Conservation (phyloP, 495 filamentous ascomycete genomes). For the Penicillium paradoxum region DNA sequence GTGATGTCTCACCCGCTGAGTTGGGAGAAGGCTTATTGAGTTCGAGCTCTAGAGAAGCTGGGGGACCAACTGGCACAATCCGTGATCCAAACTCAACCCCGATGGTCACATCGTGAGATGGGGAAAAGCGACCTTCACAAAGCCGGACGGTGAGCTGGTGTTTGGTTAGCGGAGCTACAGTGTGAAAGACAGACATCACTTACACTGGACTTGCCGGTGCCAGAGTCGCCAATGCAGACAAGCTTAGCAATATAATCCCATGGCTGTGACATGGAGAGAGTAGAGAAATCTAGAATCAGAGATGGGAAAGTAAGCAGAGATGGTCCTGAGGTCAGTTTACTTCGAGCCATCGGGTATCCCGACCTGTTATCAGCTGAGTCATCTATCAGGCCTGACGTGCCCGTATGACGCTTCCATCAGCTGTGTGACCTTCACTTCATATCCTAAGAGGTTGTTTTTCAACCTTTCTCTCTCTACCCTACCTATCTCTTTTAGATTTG, state of each 20-base stretch:
- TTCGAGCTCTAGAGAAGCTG: constrained; percentile 45
- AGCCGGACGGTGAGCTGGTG: constrained; percentile 81
- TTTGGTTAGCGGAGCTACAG: constrained; percentile 4
- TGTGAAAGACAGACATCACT: constrained; percentile 18
- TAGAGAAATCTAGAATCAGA: constrained; percentile 6
- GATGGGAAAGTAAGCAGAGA: constrained; percentile 6
- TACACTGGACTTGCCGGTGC: constrained; percentile 82
- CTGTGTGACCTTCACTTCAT: constrained; percentile 15
- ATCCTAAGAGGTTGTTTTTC: background rate
- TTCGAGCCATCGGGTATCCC: background rate
- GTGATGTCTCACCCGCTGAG: constrained; percentile 6
- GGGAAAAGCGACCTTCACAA: constrained; percentile 92
- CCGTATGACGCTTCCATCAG: constrained; percentile 38
- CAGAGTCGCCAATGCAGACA: constrained; percentile 93
- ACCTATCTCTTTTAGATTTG: background rate
- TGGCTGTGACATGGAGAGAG: constrained; percentile 63
- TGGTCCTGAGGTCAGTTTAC: constrained; percentile 5
- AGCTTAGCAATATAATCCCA: constrained; percentile 99
- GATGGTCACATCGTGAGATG: constrained; percentile 94
- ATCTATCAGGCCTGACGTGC: constrained; percentile 39
- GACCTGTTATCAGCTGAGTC: constrained; percentile 33
- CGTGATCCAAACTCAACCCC: constrained; percentile 96
- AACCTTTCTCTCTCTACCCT: background rate
- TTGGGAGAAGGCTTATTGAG: constrained; percentile 19
- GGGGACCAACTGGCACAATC: constrained; percentile 87